Percentiles rank a stretch among this genome's conserved stretches.
Evolutionary conservation across 768 basidiomycete species (phyloP).

Genomic region (Leccinum obscurum): DNA sequence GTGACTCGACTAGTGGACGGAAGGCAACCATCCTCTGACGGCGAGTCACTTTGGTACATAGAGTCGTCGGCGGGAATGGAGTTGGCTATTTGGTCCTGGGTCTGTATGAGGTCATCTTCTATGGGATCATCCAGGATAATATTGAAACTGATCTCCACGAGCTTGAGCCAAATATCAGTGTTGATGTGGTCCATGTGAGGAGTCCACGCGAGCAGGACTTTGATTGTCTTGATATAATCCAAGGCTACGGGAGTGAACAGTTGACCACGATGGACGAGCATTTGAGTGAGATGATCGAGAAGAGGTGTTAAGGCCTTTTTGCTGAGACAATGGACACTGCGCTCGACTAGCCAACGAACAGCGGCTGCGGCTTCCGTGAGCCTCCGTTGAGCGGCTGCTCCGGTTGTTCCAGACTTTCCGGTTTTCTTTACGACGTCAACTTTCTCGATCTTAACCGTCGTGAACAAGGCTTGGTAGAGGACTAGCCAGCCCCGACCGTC

Average conservation of each 20-base stretch:
- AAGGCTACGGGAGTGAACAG: slow-evolving; percentile 67
- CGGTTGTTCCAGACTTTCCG: slow-evolving; percentile 39
- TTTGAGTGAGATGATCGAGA: slow-evolving; percentile 62
- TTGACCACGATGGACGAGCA: slow-evolving; percentile 51
- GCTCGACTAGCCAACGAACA: slow-evolving; percentile 74
- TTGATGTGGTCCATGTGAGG: slow-evolving; percentile 82
- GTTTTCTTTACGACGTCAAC: slow-evolving; percentile 42
- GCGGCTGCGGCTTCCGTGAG: slow-evolving; percentile 65
- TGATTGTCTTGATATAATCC: slow-evolving; percentile 81
- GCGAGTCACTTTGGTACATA: slow-evolving; percentile 37
- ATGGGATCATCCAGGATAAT: slow-evolving; percentile 65
- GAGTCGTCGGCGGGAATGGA: slow-evolving; percentile 20
- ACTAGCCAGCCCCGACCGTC: slow-evolving; percentile 55
- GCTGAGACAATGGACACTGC: slow-evolving; percentile 55
- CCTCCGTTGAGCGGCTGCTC: slow-evolving; percentile 54
- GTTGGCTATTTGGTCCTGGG: slow-evolving; percentile 24
- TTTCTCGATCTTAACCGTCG: slow-evolving; percentile 63
- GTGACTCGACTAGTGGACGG: slow-evolving; percentile 26
- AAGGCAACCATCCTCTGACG: slow-evolving; percentile 33
- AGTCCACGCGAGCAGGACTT: slow-evolving; percentile 57
- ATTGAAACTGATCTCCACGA: slow-evolving; percentile 76
- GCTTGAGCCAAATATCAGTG: slow-evolving; percentile 59
- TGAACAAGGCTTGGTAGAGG: slow-evolving; percentile 74
- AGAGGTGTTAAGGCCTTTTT: slow-evolving; percentile 55
- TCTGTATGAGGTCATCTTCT: slow-evolving; percentile 31